phyloP scores from a whole-genome alignment of 2,329 filamentous ascomycete species.

The Botrytis porri region DNA sequence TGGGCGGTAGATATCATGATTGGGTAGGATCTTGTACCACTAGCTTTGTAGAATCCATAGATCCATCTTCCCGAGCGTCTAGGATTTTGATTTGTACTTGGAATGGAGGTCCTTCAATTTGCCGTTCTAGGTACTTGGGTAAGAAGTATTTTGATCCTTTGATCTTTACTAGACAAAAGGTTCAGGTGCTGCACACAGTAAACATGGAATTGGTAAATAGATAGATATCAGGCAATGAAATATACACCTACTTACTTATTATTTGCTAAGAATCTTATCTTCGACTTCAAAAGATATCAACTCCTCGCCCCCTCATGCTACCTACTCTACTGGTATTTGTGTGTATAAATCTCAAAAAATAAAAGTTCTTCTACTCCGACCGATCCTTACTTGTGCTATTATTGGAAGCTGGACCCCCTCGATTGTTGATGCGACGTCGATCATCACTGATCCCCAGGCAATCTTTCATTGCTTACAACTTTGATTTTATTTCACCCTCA shows the following conservation, averaged over 20 bases:
- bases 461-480: neutral
- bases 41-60: no score
- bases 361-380: neutral
- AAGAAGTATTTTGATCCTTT: neutral
- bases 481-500: neutral
- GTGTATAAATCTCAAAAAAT: neutral
- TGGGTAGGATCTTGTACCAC: neutral
- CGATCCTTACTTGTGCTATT: constrained; percentile 1
- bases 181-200: neutral
- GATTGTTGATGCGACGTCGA: constrained; percentile 11
- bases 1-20: neutral
- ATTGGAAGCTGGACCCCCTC: constrained; percentile 11
- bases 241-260: neutral
- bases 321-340: neutral
- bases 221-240: neutral
- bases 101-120: constrained; percentile 11
- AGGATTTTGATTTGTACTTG: neutral
- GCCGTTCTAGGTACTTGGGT: neutral
- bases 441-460: neutral
- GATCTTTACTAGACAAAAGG: neutral
- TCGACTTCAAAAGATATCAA: neutral
- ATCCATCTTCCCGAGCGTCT: constrained; percentile 3
- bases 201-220: neutral
- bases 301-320: neutral
- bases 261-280: neutral